Base-by-base conservation (phyloP, 169 alveolate species). In the Theileria sp. region DNA sequence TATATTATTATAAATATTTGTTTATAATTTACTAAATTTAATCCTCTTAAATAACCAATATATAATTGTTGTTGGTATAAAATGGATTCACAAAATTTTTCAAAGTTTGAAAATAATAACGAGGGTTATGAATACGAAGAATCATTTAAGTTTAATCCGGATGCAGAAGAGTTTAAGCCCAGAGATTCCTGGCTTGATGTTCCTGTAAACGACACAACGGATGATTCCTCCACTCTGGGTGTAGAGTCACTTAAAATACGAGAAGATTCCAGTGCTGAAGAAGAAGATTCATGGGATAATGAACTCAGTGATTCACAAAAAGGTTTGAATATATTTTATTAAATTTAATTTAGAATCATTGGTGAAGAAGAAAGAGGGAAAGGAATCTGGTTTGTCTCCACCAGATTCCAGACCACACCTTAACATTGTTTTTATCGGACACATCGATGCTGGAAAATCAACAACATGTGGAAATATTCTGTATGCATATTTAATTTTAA, bases 381-480 rank as follows among this genome's bases (percentile, higher is more conserved):
- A 50, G 21, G 89, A 86, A 32, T 77, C 72, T 4, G 82, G 67
- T 25, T 34, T 70, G 62, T 86, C 84, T 12, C 87, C 86, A n/a
- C 94, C 94, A 21, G 98, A 95, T 70, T 89, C 95, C 10, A 83
- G 97, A 79, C 97, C 92, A 26, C 98, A 95, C 34, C 85, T 95
- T 82, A 97, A 97, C 81, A 91, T 98, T 32, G 99, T 98, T 28
- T 98, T 98, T 88, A 98, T 98, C 34, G 99, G 99, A 13, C 99
- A 98, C 88, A 99, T 98, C 32, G 99, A 98, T 92, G 99, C 99
- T 25, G 99, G 99, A 50, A 98, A 98, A 90, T 96, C 99, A 44
- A 98, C 99, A 12, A 97, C 99, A 21, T 97, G 99, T 73, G 99
- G 99, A 17, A 95, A 96, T 79, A 94, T 97, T 36, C 81, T 97